Evolutionary conservation across 306 rosid species (phyloP).

Genomic region (Pyrus communis): DNA sequence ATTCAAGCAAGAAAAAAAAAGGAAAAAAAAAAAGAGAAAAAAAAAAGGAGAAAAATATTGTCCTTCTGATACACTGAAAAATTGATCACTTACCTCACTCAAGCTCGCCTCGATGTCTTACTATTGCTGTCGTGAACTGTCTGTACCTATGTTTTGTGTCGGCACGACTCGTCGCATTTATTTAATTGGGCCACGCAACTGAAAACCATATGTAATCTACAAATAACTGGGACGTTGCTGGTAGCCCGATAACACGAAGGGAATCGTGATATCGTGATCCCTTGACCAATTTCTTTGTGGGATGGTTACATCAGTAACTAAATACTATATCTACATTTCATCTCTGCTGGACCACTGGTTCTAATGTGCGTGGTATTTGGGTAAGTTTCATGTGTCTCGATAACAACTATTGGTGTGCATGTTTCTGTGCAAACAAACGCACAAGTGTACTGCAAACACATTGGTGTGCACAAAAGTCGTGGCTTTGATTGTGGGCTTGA

Average conservation of each 20-base stretch:
- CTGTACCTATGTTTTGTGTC: background rate
- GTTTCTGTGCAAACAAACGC: background rate
- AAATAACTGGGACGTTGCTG: background rate
- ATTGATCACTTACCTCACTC: background rate
- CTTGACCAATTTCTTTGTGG: too few relatives aligned
- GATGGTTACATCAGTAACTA: too few relatives aligned
- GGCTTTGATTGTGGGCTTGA: too few relatives aligned
- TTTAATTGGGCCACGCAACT: background rate
- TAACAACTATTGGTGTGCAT: background rate
- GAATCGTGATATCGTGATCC: too few relatives aligned
- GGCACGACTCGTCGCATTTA: conserved; percentile 10
- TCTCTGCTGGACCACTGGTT: background rate
- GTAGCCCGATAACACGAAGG: background rate
- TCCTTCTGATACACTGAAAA: too few relatives aligned
- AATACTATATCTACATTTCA: background rate
- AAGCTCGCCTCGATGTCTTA: background rate
- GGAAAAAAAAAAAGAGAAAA: fast-evolving
- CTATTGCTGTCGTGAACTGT: background rate
- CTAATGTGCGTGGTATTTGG: background rate
- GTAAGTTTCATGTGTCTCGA: conserved; percentile 23
- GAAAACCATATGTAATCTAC: background rate
- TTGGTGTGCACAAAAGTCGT: too few relatives aligned
- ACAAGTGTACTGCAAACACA: background rate
- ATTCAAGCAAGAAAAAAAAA: too few relatives aligned
- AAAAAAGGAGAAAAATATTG: too few relatives aligned